Evolutionary conservation across 306 rosid species (phyloP).

Genomic region (Castanea sativa): DNA sequence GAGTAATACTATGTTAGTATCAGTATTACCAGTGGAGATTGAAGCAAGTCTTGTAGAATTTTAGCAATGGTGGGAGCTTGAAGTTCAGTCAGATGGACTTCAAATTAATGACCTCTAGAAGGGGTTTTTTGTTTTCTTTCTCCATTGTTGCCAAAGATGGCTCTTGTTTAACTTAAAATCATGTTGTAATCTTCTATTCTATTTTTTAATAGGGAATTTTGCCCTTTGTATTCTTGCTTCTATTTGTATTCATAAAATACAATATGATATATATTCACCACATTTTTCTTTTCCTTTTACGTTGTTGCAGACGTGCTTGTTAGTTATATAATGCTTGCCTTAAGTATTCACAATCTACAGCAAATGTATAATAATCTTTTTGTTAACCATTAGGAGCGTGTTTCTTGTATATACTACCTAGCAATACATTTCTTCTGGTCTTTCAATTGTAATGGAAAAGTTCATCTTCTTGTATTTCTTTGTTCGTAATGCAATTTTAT

Average conservation of each 20-base stretch:
- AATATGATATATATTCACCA: not conserved
- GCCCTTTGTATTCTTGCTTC: conserved; percentile 3
- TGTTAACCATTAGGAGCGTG: no score
- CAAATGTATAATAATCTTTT: no score
- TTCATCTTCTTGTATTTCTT: no score
- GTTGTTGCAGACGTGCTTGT: not conserved
- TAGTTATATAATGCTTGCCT: not conserved
- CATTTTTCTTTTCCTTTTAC: not conserved
- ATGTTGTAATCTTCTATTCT: conserved; percentile 23
- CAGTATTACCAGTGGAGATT: conserved; percentile 24
- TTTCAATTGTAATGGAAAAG: no score
- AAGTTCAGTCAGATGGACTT: conserved; percentile 6
- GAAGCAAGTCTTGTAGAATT: not conserved
- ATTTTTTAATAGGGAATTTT: conserved; percentile 12
- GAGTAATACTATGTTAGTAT: not conserved
- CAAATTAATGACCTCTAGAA: not conserved
- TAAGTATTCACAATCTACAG: not conserved
- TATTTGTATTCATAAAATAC: not conserved
- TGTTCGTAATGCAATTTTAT: no score
- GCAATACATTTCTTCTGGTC: no score
- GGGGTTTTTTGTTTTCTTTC: not conserved
- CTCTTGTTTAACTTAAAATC: conserved; percentile 2
- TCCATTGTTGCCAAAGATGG: conserved; percentile 6
- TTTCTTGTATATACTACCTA: no score
- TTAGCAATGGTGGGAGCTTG: conserved; percentile 4